Conservation (phyloP, 2,329 filamentous ascomycete species). For the Trichoderma koningiopsis region DNA sequence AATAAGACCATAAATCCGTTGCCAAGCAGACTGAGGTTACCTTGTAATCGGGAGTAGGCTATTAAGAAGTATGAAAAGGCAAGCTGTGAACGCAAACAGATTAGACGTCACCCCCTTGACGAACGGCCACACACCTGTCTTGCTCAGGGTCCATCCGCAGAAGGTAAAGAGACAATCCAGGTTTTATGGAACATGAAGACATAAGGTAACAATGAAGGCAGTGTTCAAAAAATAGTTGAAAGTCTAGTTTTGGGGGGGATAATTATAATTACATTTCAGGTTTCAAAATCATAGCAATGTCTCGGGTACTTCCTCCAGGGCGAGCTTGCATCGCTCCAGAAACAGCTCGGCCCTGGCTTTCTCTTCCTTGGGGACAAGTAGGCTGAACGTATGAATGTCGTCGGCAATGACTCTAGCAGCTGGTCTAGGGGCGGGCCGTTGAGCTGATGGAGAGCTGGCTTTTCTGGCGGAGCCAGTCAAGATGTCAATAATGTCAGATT, state of each 20-base stretch:
- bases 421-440: conserved; percentile 31
- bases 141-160: not conserved
- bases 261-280: conserved; percentile 37
- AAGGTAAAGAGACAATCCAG: not conserved
- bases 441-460: conserved; percentile 33
- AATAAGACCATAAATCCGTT: not conserved
- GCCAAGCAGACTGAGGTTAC: not conserved
- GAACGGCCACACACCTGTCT: not conserved
- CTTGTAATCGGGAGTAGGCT: not conserved
- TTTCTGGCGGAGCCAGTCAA: conserved; percentile 53
- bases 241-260: conserved; percentile 23
- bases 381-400: conserved; percentile 74
- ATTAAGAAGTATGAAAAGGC: not conserved
- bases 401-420: conserved; percentile 46
- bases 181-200: conserved; percentile 6
- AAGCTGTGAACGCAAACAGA: not conserved
- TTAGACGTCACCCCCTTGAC: not conserved
- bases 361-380: conserved; percentile 78
- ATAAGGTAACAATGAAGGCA: conserved; percentile 11
- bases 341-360: conserved; percentile 81
- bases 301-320: conserved; percentile 79
- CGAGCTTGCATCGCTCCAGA: conserved; percentile 80
- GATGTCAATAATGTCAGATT: conserved; percentile 79
- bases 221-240: conserved; percentile 24
- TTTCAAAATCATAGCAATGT: conserved; percentile 60